These are phyloP conservation scores for Chaetomium olivaceum DNA, from an alignment of 2,329 filamentous ascomycete genomes.

Conservation along the genomic window DNA sequence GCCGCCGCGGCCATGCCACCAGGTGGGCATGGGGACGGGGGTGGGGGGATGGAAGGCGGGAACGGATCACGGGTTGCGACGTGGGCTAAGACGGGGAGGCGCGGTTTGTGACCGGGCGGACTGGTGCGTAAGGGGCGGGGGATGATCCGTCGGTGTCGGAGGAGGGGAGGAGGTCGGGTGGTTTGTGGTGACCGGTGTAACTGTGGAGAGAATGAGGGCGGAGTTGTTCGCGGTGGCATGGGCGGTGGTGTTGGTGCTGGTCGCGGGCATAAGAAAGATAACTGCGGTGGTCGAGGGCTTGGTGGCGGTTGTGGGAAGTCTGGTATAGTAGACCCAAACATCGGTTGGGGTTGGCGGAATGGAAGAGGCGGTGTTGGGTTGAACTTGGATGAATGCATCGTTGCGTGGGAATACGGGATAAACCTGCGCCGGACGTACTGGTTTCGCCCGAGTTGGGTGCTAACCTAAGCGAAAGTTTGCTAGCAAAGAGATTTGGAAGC, in stretches of 20 bases:
- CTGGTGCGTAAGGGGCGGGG: no score
- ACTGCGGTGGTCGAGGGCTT: neutral
- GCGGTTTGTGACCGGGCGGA: neutral
- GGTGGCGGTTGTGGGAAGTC: no score
- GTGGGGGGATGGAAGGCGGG: neutral
- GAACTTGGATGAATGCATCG: no score
- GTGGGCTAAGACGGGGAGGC: neutral
- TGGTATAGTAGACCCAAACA: no score
- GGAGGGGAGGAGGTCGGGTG: neutral
- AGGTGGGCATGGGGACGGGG: no score
- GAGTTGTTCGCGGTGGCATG: no score
- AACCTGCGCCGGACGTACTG: no score
- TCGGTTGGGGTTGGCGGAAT: no score
- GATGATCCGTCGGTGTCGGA: neutral
- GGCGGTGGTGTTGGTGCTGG: neutral
- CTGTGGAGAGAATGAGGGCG: neutral
- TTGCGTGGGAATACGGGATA: no score
- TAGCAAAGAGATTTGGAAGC: neutral
- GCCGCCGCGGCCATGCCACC: no score
- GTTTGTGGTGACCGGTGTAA: neutral
- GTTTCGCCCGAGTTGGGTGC: no score
- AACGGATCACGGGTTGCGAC: neutral
- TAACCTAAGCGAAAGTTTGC: neutral
- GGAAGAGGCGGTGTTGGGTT: no score
- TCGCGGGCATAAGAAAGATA: neutral